These are phyloP conservation scores for Lachancea sp. DNA, from an alignment of 805 yeast species.

Conservation along the genomic window DNA sequence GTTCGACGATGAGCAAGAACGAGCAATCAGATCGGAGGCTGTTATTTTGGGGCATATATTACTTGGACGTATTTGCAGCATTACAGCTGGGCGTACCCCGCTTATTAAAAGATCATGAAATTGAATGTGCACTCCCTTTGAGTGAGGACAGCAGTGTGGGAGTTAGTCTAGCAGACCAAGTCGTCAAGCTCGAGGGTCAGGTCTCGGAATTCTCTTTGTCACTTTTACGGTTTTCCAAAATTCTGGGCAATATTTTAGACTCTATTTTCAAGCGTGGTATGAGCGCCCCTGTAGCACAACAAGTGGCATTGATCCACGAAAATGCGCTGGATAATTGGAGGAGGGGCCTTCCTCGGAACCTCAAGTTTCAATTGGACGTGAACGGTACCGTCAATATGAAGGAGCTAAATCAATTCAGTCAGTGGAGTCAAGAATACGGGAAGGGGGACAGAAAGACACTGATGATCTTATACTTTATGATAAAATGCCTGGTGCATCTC, in stretches of 20 bases:
- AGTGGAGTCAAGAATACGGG: slow-evolving; percentile 14
- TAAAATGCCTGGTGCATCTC: slow-evolving; percentile 56
- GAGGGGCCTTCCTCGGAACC: slow-evolving; percentile 53
- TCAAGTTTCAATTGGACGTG: slow-evolving; percentile 59
- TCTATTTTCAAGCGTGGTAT: slow-evolving; percentile 55
- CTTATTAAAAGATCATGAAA: slow-evolving; percentile 68
- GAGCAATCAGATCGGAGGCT: slow-evolving; percentile 81
- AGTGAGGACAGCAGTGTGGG: slow-evolving; percentile 50
- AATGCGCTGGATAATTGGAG: slow-evolving; percentile 76
- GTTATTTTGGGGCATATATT: slow-evolving; percentile 77
- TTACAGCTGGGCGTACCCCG: slow-evolving; percentile 79
- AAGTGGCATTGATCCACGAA: slow-evolving; percentile 41
- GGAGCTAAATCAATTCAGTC: slow-evolving; percentile 14
- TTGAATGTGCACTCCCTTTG: slow-evolving; percentile 81
- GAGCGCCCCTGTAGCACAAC: slow-evolving; percentile 26
- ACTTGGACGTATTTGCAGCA: slow-evolving; percentile 68
- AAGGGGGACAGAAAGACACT: slow-evolving; percentile 44
- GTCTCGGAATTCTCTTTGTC: slow-evolving; percentile 58
- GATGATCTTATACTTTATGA: slow-evolving; percentile 53
- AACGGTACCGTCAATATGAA: slow-evolving; percentile 39
- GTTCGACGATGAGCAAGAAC: slow-evolving; percentile 55
- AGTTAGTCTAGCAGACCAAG: slow-evolving; percentile 40
- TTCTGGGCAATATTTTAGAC: slow-evolving; percentile 68
- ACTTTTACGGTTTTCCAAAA: slow-evolving; percentile 62
- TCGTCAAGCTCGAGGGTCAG: slow-evolving; percentile 58